Evolutionary conservation across 2,329 filamentous ascomycete genomes (phyloP).

Genomic region (Fusarium sp.): DNA sequence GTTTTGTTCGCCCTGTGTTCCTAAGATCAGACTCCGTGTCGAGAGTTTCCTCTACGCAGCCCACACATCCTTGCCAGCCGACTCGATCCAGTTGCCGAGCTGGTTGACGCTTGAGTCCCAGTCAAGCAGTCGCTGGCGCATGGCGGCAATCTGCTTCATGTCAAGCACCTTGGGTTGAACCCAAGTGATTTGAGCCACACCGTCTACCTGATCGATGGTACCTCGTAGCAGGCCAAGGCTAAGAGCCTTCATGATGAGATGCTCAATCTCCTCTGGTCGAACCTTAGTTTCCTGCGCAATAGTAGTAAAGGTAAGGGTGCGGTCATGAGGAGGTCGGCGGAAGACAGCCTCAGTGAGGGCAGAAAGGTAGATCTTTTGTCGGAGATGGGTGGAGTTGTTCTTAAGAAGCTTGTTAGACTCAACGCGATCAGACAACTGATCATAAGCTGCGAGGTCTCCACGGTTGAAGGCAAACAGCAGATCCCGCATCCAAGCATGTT

Average conservation of each 20-base stretch:
- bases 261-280: conserved; percentile 90
- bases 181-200: conserved; percentile 96
- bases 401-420: conserved; percentile 82
- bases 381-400: conserved; percentile 85
- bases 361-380: conserved; percentile 98
- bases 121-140: conserved; percentile 88
- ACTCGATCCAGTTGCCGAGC: conserved; percentile 96
- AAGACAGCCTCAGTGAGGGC: conserved; percentile 97
- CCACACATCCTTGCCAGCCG: conserved; percentile 95
- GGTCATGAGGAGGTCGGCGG: conserved; percentile 93
- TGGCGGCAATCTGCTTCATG: conserved; percentile 92
- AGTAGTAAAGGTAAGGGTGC: conserved; percentile 90
- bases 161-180: conserved; percentile 98
- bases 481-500: conserved; percentile 88
- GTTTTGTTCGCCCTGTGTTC: conserved; percentile 33
- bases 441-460: conserved; percentile 89
- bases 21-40: conserved; percentile 4
- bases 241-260: conserved; percentile 98
- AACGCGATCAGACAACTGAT: conserved; percentile 84
- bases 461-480: conserved; percentile 98
- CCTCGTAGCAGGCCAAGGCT: conserved; percentile 90
- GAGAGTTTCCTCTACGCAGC: conserved; percentile 70
- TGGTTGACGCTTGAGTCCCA: conserved; percentile 98
- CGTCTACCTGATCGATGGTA: conserved; percentile 95
- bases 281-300: conserved; percentile 96